These are phyloP conservation scores for Lindgomyces ingoldianus DNA, from an alignment of 495 filamentous ascomycete genomes.

Conservation along the genomic window DNA sequence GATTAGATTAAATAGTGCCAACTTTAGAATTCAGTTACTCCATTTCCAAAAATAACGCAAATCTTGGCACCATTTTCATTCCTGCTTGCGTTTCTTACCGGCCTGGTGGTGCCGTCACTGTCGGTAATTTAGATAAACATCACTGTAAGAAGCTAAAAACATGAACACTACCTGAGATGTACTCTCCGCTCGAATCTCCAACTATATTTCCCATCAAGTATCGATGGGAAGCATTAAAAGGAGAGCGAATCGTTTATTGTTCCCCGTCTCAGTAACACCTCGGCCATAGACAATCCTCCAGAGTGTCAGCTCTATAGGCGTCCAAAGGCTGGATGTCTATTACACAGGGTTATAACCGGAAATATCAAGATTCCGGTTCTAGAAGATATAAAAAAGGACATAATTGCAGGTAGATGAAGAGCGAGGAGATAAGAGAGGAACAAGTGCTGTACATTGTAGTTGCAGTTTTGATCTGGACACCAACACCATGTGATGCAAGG, in stretches of 20 bases:
- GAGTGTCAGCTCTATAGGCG: background rate
- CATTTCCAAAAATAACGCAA: too few relatives aligned
- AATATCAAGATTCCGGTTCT: background rate
- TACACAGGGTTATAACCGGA: background rate
- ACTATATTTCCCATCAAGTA: background rate
- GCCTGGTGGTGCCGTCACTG: too few relatives aligned
- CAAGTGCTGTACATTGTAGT: background rate
- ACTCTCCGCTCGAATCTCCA: too few relatives aligned
- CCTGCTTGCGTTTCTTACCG: too few relatives aligned
- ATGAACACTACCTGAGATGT: too few relatives aligned
- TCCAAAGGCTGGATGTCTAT: background rate
- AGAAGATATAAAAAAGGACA: background rate
- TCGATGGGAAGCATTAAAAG: background rate
- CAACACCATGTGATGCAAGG: background rate
- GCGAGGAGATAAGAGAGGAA: background rate
- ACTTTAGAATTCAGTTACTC: too few relatives aligned
- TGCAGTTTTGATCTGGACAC: background rate
- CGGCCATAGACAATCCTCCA: background rate
- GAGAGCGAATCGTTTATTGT: background rate
- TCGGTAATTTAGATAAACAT: too few relatives aligned
- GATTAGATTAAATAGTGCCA: too few relatives aligned
- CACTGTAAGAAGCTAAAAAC: too few relatives aligned
- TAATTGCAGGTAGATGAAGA: background rate
- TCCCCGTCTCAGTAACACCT: background rate
- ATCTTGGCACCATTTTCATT: too few relatives aligned